phyloP scores from a whole-genome alignment of 1,139 yeast genomes.

The Starmera stellimalicola region DNA sequence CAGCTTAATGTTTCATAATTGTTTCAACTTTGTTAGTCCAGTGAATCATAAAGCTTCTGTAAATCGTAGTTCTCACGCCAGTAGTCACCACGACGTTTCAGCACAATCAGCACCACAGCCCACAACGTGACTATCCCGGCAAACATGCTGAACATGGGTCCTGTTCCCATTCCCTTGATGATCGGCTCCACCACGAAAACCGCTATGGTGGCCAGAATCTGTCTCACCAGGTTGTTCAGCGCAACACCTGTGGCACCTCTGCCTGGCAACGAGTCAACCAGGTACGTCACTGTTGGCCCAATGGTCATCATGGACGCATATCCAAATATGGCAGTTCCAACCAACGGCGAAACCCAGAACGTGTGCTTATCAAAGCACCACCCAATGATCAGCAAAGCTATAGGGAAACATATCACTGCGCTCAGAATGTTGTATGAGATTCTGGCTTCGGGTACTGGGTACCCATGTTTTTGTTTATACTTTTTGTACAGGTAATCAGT shows the following conservation, averaged over 20 bases:
- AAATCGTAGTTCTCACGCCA: conserved; percentile 64
- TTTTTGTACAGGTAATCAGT: conserved; percentile 51
- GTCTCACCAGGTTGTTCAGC: conserved; percentile 64
- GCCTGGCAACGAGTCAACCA: conserved; percentile 81
- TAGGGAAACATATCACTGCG: conserved; percentile 55
- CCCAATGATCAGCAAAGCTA: conserved; percentile 65
- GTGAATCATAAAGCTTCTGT: conserved; percentile 41
- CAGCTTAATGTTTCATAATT: neutral
- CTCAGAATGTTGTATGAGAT: conserved; percentile 64
- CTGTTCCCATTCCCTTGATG: conserved; percentile 53
- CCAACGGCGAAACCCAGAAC: conserved; percentile 67
- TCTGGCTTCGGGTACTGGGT: conserved; percentile 66
- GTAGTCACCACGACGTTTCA: conserved; percentile 49
- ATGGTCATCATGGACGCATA: conserved; percentile 78
- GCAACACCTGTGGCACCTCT: conserved; percentile 89
- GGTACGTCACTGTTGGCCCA: conserved; percentile 71
- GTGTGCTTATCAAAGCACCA: conserved; percentile 65
- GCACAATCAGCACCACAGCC: conserved; percentile 33
- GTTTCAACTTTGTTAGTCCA: conserved; percentile 18
- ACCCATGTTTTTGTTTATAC: conserved; percentile 55
- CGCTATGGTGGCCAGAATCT: conserved; percentile 65
- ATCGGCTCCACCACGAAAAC: conserved; percentile 70
- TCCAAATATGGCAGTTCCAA: conserved; percentile 78
- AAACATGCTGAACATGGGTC: conserved; percentile 59
- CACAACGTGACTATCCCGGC: conserved; percentile 46